Conservation (phyloP, 1,284 basidiomycete genomes). For the Tylopilus sp. region DNA sequence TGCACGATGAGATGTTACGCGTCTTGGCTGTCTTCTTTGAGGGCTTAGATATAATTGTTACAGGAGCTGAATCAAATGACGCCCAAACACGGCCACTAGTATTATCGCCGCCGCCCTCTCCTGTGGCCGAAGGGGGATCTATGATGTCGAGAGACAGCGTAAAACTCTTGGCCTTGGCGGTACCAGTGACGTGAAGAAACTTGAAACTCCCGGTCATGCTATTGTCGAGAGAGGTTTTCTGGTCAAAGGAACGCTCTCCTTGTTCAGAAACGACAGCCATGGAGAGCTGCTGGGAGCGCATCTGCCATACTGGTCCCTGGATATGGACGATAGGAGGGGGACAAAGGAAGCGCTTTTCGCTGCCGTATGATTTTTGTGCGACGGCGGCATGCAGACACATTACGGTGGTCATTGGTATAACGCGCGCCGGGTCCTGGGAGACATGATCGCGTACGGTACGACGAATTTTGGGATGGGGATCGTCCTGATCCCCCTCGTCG, state of each 20-base stretch:
- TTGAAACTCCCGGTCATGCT: constrained; percentile 86
- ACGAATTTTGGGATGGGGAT: constrained; percentile 74
- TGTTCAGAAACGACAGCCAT: constrained; percentile 84
- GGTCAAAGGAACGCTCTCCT: constrained; percentile 78
- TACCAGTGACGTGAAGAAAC: constrained; percentile 84
- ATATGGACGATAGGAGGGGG: constrained; percentile 87
- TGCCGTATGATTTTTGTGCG: constrained; percentile 89
- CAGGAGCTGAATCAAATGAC: constrained; percentile 85
- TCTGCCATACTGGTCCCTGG: constrained; percentile 77
- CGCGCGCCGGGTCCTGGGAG: constrained; percentile 63
- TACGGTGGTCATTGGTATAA: constrained; percentile 84
- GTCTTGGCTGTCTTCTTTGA: constrained; percentile 97
- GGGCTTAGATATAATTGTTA: constrained; percentile 95
- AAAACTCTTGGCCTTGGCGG: constrained; percentile 87
- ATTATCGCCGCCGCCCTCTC: constrained; percentile 52
- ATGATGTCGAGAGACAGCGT: constrained; percentile 80
- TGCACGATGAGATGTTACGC: constrained; percentile 88
- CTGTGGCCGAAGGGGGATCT: constrained; percentile 53
- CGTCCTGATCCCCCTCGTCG: constrained; percentile 62
- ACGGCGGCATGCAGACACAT: constrained; percentile 85
- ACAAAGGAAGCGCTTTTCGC: constrained; percentile 87
- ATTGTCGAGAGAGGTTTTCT: constrained; percentile 74
- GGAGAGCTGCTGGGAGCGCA: constrained; percentile 74
- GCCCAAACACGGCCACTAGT: constrained; percentile 76
- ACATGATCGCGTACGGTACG: constrained; percentile 77